Evolutionary conservation across 1,139 yeast species (phyloP).

Genomic region (Suhomyces chickasaworum): DNA sequence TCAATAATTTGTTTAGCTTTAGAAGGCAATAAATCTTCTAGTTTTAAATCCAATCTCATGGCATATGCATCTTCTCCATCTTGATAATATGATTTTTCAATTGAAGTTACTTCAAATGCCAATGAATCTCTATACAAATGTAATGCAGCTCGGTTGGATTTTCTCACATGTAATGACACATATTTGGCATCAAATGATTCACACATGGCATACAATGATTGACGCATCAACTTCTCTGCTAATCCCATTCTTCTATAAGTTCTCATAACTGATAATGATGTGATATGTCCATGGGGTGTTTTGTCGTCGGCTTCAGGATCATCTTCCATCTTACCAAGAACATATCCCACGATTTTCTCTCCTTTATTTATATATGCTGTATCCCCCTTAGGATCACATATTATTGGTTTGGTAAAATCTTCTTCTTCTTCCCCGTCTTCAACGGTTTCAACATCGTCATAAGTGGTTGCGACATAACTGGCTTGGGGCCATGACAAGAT

Average conservation of each 20-base stretch:
- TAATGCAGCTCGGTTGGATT: slow-evolving; percentile 90
- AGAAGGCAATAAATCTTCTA: slow-evolving; percentile 64
- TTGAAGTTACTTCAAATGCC: slow-evolving; percentile 74
- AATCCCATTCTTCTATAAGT: slow-evolving; percentile 93
- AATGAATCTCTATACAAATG: slow-evolving; percentile 88
- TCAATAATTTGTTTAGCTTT: slow-evolving; percentile 47
- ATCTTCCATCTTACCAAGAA: slow-evolving; percentile 94
- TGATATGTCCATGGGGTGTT: slow-evolving; percentile 90
- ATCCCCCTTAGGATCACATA: slow-evolving; percentile 52
- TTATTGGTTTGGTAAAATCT: slow-evolving; percentile 25
- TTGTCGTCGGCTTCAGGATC: slow-evolving; percentile 75
- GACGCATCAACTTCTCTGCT: slow-evolving; percentile 92
- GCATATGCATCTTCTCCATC: slow-evolving; percentile 99
- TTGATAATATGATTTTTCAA: slow-evolving; percentile 87
- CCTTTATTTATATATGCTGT: slow-evolving; percentile 60
- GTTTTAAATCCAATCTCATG: slow-evolving; percentile 69
- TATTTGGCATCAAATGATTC: slow-evolving; percentile 82
- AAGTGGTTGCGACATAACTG: slow-evolving; percentile 90
- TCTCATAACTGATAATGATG: slow-evolving; percentile 93
- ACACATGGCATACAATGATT: slow-evolving; percentile 72
- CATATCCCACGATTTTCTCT: slow-evolving; percentile 91
- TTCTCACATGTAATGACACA: slow-evolving; percentile 91
- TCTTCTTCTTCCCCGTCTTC: slow-evolving; percentile 40
- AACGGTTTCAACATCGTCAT: slow-evolving; percentile 36
- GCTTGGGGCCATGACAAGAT: slow-evolving; percentile 97